Percentiles rank a stretch among this genome's conserved stretches.
These are phyloP conservation scores for Lotus japonicus DNA, from an alignment of 306 rosid species.

Conservation along the genomic window DNA sequence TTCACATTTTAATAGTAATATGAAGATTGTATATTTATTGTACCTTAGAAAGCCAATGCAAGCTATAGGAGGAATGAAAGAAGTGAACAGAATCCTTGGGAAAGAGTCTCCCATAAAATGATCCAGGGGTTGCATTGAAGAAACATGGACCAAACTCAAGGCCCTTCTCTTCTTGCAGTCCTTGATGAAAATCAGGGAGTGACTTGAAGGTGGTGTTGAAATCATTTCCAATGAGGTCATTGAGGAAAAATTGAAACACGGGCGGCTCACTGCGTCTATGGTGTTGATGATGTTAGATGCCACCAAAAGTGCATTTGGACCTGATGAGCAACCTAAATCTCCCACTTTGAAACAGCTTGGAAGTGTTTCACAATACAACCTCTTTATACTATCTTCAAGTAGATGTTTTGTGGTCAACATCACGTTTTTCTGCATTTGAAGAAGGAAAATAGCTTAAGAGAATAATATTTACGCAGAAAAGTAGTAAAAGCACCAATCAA, in stretches of 20 bases:
- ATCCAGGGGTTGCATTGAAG: slow-evolving; percentile 38
- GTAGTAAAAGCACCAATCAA: too few relatives aligned
- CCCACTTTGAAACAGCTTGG: slow-evolving; percentile 26
- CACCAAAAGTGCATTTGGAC: slow-evolving; percentile 20
- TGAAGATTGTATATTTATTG: too few relatives aligned
- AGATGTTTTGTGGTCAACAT: too few relatives aligned
- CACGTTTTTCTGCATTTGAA: too few relatives aligned
- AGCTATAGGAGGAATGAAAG: too few relatives aligned
- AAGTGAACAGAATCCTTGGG: slow-evolving; percentile 27
- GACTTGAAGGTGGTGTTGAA: slow-evolving; percentile 26
- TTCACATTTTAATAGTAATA: too few relatives aligned
- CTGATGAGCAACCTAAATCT: slow-evolving; percentile 42
- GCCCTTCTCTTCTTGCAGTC: neutral
- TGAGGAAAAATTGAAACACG: neutral
- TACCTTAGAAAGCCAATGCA: neutral
- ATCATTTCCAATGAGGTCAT: slow-evolving; percentile 25
- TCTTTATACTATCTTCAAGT: slow-evolving; percentile 14
- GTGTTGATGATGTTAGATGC: neutral
- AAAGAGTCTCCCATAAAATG: slow-evolving; percentile 50
- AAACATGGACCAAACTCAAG: slow-evolving; percentile 21
- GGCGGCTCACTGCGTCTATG: neutral
- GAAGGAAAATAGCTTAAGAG: too few relatives aligned
- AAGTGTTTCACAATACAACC: neutral
- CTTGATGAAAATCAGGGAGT: slow-evolving; percentile 26
- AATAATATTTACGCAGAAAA: too few relatives aligned